phyloP scores from a whole-genome alignment of 2,329 filamentous ascomycete species.

The Leptographium wingfieldii region DNA sequence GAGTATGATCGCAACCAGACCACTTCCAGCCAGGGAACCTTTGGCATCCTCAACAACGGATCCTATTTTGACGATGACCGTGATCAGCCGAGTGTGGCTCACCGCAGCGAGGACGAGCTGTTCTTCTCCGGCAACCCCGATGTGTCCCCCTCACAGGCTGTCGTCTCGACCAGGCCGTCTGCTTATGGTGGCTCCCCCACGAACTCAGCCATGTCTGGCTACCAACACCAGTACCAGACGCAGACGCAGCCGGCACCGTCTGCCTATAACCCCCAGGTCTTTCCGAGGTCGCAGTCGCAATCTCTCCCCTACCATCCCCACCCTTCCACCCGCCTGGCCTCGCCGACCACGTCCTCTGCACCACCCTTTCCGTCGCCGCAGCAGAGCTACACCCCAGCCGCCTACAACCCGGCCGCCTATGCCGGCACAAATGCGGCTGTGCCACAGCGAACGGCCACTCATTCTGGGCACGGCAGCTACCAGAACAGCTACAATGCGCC shows the following conservation, averaged over 20 bases:
- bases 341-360: slow-evolving; percentile 23
- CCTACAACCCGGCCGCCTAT: slow-evolving; percentile 50
- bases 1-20: slow-evolving; percentile 12
- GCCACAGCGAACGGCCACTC: slow-evolving; percentile 39
- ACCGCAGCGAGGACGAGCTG: slow-evolving; percentile 42
- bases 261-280: slow-evolving; percentile 61
- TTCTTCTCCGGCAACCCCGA: slow-evolving; percentile 43
- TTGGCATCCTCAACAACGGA: slow-evolving; percentile 50
- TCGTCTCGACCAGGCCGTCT: slow-evolving; percentile 16
- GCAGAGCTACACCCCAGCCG: slow-evolving; percentile 29
- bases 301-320: slow-evolving; percentile 27
- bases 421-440: slow-evolving; percentile 26
- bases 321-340: slow-evolving; percentile 22
- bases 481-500: slow-evolving; percentile 24
- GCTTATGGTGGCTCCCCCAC: slow-evolving; percentile 24
- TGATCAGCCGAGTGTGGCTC: slow-evolving; percentile 8
- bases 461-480: slow-evolving; percentile 34
- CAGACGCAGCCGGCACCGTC: slow-evolving; percentile 32
- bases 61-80: slow-evolving; percentile 32
- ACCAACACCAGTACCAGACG: slow-evolving; percentile 38
- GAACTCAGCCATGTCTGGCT: slow-evolving; percentile 33
- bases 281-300: slow-evolving; percentile 41
- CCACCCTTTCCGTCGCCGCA: slow-evolving; percentile 20
- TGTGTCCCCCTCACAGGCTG: slow-evolving; percentile 12
- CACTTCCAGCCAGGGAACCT: slow-evolving; percentile 42